phyloP scores from a whole-genome alignment of 2,329 filamentous ascomycete genomes.

The Nothophoma quercina region DNA sequence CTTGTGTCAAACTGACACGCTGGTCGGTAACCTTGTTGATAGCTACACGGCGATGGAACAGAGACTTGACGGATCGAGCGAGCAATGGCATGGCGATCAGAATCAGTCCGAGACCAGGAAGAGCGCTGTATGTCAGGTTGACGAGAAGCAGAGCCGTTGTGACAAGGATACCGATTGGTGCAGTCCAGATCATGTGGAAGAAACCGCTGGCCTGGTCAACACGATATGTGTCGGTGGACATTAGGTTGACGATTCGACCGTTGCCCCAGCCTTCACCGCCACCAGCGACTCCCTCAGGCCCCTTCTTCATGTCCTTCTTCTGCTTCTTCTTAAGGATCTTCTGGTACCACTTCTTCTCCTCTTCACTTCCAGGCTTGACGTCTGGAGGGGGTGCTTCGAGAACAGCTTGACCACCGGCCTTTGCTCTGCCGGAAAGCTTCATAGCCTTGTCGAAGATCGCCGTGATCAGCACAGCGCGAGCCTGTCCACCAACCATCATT shows the following conservation, averaged over 20 bases:
- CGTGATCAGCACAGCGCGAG: conserved; percentile 80
- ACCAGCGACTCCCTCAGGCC: conserved; percentile 62
- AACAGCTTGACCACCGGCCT: conserved; percentile 73
- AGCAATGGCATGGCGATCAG: conserved; percentile 80
- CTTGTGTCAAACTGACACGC: conserved; percentile 87
- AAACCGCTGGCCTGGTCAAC: conserved; percentile 87
- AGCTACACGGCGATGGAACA: conserved; percentile 75
- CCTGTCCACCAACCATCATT: conserved; percentile 89
- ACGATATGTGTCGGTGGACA: conserved; percentile 95
- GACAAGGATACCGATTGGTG: conserved; percentile 78
- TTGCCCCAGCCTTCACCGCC: conserved; percentile 90
- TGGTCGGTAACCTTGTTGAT: conserved; percentile 97
- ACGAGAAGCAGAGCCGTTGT: conserved; percentile 82
- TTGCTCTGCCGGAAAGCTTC: conserved; percentile 85
- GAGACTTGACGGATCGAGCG: conserved; percentile 75
- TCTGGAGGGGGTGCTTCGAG: conserved; percentile 51
- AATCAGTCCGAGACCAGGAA: conserved; percentile 86
- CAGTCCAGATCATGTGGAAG: conserved; percentile 91
- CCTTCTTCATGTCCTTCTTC: conserved; percentile 52
- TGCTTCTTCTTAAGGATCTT: conserved; percentile 54
- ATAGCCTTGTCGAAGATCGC: conserved; percentile 93
- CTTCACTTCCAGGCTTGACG: conserved; percentile 57
- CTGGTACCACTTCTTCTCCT: conserved; percentile 61
- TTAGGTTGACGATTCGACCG: conserved; percentile 88
- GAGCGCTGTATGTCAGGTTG: conserved; percentile 88